phyloP scores from a whole-genome alignment of 352 stramenopile genomes.

The Phytophthora fragariaefolia region DNA sequence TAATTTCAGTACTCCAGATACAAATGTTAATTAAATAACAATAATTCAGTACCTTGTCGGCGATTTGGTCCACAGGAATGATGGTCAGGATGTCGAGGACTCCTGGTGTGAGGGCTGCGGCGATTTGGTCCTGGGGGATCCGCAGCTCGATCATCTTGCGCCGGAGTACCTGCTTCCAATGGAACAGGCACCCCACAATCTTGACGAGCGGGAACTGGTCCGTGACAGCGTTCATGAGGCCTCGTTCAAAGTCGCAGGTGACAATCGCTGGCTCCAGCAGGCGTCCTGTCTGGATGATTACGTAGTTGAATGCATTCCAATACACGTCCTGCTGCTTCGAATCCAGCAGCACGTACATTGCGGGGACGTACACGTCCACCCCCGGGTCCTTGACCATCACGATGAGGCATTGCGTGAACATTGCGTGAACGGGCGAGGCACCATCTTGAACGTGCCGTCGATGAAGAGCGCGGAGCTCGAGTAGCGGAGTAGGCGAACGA shows the following conservation, averaged over 20 bases:
- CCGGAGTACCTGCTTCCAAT: constrained; percentile 26
- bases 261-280: constrained; percentile 8
- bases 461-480: background rate
- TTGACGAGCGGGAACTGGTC: constrained; percentile 20
- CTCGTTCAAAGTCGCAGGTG: constrained; percentile 23
- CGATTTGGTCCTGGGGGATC: background rate
- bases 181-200: constrained; percentile 16
- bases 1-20: background rate
- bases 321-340: too few relatives aligned
- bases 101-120: background rate
- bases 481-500: background rate
- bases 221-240: constrained; percentile 22
- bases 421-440: background rate
- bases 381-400: background rate
- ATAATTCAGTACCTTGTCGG: constrained; percentile 7
- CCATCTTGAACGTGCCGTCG: constrained; percentile 12
- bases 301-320: too few relatives aligned
- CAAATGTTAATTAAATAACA: background rate
- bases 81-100: background rate
- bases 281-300: constrained; percentile 8
- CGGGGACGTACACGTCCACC: too few relatives aligned
- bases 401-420: too few relatives aligned
- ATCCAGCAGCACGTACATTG: too few relatives aligned
- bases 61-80: constrained; percentile 3
- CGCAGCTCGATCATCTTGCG: constrained; percentile 17